Percentiles rank a stretch among this genome's conserved stretches.
These are phyloP conservation scores for Oxytropis ochrocephala DNA, from an alignment of 306 rosid species.

Conservation along the genomic window DNA sequence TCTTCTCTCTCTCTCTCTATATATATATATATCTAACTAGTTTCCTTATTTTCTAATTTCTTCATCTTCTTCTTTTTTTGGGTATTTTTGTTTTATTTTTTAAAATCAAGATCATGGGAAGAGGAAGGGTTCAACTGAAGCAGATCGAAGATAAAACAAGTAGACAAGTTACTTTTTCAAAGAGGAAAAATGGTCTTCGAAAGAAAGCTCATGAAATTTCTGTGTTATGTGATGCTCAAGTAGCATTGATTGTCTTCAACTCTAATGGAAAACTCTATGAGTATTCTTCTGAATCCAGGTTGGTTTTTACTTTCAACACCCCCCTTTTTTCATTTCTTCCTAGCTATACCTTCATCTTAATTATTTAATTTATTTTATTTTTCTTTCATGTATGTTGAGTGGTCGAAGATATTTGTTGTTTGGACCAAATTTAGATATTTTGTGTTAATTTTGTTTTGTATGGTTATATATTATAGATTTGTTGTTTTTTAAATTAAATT, in stretches of 20 bases:
- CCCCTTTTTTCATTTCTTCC: not conserved
- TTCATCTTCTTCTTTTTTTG: not conserved
- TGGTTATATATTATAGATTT: too few species aligned
- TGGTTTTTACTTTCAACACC: conserved; percentile 19
- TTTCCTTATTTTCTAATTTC: not conserved
- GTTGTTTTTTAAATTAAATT: not conserved
- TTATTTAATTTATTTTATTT: too few species aligned
- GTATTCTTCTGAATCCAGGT: conserved; percentile 60
- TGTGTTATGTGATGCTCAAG: conserved; percentile 75
- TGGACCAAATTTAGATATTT: not conserved
- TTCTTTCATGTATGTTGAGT: not conserved
- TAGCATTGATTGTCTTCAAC: conserved; percentile 68
- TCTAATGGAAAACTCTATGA: conserved; percentile 63
- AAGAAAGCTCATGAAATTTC: conserved; percentile 86
- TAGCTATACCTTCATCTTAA: not conserved
- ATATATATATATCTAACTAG: too few species aligned
- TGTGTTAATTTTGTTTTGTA: too few species aligned
- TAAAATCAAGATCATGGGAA: conserved; percentile 35
- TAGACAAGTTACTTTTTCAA: conserved; percentile 79
- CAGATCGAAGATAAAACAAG: conserved; percentile 83
- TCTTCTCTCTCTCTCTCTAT: not conserved
- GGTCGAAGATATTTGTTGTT: not conserved
- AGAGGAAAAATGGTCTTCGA: conserved; percentile 54
- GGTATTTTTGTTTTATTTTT: not conserved
- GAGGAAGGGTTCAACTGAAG: conserved; percentile 75